A percentile compares a stretch with the other conserved stretches of the same genome.
Evolutionary conservation across 2,329 filamentous ascomycete species (phyloP).

Genomic region (Elsinoe perseae): DNA sequence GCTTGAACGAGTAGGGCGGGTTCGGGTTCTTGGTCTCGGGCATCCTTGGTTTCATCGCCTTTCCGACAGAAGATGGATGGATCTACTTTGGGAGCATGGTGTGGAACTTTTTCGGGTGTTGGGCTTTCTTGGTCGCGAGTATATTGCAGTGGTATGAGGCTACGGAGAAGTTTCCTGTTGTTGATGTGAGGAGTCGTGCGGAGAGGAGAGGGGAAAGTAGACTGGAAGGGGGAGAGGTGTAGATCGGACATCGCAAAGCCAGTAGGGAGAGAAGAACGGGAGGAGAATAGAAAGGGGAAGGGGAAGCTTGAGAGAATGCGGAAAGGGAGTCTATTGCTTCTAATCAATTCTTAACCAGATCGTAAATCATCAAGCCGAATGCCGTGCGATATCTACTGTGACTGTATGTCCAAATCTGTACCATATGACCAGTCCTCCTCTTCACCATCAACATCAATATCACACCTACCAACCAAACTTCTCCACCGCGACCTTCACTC

Average conservation of each 20-base stretch:
- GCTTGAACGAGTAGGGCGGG: conserved; percentile 58
- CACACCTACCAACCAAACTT: conserved; percentile 57
- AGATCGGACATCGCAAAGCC: too few relatives aligned
- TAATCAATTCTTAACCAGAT: neutral
- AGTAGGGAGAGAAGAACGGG: neutral
- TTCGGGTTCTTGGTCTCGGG: conserved; percentile 17
- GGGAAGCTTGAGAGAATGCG: too few relatives aligned
- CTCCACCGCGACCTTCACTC: conserved; percentile 52
- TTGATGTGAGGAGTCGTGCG: neutral
- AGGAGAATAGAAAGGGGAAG: neutral
- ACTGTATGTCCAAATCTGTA: neutral
- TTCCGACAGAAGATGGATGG: neutral
- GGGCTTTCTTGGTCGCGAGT: conserved; percentile 17
- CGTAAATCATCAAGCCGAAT: neutral
- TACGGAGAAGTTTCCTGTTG: conserved; percentile 18
- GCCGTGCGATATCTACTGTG: neutral
- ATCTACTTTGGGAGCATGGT: conserved; percentile 11
- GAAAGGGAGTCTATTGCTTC: neutral
- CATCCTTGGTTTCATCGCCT: conserved; percentile 11
- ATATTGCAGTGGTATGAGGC: conserved; percentile 18
- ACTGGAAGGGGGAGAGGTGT: neutral
- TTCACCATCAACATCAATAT: neutral
- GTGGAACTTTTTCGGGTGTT: conserved; percentile 14
- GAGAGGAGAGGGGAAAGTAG: neutral
- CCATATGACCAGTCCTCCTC: neutral